Evolutionary conservation across 2,329 filamentous ascomycete genomes (phyloP), one percentile per base, ranked within the genome.

Genomic region (Beauveria asiatica): DNA sequence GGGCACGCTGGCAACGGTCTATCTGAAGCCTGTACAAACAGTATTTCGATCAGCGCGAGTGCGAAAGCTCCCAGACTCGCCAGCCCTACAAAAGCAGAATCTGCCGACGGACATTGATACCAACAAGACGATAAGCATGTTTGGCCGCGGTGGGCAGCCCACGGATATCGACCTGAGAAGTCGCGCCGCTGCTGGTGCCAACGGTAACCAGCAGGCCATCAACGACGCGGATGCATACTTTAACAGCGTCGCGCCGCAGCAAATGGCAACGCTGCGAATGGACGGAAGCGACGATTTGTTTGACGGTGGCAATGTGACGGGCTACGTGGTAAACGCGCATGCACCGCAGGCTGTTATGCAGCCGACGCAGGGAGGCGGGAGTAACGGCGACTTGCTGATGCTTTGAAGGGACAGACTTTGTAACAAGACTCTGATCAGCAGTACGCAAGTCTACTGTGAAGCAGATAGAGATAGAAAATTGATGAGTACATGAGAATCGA

Each of bases 21-120:
- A 99, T 73, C 84, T 99, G 54, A 99, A 99, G 73, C 94, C 94
- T 3, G 93, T 99, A 6, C 92, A 97, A 72, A 93, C 94, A 58
- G 94, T 99, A 10, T 99, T 99, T 80, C 88, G 94, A 61, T 88
- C 87, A 19, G 93, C 94, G 13, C 84, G 94, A 16, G 88, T 90
- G 1, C 83, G 91, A 23, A 86, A 86, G 60, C 80, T 99, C 2
- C 81, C 85, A 59, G 90, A 96, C 57, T 93, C 88, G 2, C 92
- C 93, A 0, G 92, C 92, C 0, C 78, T 99, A 44, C 94, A 97
- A 74, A 87, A 84, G 64, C 83, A 89, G 59, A 78, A 80, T 17
- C 73, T 90, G 0, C 82, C 83, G 1, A 80, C 79, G 19, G 68
- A 71, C 5, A 68, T 65, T 42, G 84, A 87, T 64, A 76, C 73